Base-by-base conservation (phyloP, 495 filamentous ascomycete species). In the Talaromyces trachyspermus region DNA sequence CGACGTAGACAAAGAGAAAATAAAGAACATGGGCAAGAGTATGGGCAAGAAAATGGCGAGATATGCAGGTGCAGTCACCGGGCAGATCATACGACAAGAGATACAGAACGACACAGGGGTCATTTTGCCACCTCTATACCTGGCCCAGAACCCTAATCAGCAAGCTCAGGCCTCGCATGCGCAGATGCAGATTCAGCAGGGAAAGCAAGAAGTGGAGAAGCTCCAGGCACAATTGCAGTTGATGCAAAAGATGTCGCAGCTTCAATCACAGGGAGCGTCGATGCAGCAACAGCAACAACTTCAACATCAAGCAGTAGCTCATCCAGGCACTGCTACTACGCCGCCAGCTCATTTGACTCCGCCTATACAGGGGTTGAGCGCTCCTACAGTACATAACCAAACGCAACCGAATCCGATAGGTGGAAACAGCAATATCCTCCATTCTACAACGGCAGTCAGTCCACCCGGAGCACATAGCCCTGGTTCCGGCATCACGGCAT, bases 201-300 rank as follows among this genome's bases (percentile, higher is more conserved):
- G 27, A 9, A 46, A 33, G 24, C 43, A 46, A 32, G 35, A 29
- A 12, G 15, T 36, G 6, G 37, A 36, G 22, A 29, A 27, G 15
- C 44, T 46, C 12, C 19, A 36, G 18, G 14, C 26, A 3, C 30
- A 46, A 30, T 36, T 46, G 44, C 29, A 46, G 30, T 14, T 46
- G 30, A 33, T 22, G 22, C 44, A 46, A 12, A 35, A 46, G 30
- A 46, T 46, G 9, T 32, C 29, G 15, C 27, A 46, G 8, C 29
- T 46, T 24, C 44, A 46, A 14, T 15, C 32, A 19, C 37, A 40
- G 12, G 37, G 20, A 40, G 18, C 18, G 11, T n/a, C 26, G 20
- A 20, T 25, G 22, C 39, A 42, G 12, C 39, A 42, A 42, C 39
- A 42, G 15, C 39, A 42, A 38, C 35, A 22, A 10, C 14, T 18